Percentiles rank a stretch among this genome's conserved stretches.
phyloP scores from a whole-genome alignment of 2,329 filamentous ascomycete genomes.

The Penicillium sp. region DNA sequence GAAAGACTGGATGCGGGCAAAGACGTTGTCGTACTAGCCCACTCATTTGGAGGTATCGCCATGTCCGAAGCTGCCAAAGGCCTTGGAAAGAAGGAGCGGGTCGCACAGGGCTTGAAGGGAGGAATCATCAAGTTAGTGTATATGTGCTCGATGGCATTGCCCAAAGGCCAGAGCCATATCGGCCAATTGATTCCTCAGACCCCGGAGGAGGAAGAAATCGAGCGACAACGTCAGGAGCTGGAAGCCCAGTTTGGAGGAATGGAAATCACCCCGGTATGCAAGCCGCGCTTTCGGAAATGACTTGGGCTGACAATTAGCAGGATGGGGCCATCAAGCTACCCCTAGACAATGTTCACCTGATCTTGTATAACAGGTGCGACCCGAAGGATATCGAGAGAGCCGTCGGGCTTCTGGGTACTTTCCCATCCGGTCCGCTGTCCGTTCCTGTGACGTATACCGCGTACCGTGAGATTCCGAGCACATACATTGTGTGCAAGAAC shows the following conservation, averaged over 20 bases:
- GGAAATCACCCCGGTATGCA: conserved; percentile 19
- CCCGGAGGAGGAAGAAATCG: conserved; percentile 27
- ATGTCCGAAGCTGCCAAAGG: conserved; percentile 34
- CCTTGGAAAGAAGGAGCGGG: conserved; percentile 26
- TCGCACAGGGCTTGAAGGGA: conserved; percentile 15
- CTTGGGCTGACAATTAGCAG: conserved; percentile 10
- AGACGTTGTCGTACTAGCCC: conserved; percentile 32
- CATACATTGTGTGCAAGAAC: conserved; percentile 33
- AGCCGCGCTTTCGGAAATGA: not conserved
- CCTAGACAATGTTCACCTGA: conserved; percentile 14
- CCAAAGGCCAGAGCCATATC: conserved; percentile 25
- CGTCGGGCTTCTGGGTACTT: conserved; percentile 25
- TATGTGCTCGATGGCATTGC: conserved; percentile 31
- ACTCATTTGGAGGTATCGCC: conserved; percentile 37
- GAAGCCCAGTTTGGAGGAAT: conserved; percentile 18
- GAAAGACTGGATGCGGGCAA: conserved; percentile 26
- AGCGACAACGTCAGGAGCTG: conserved; percentile 17
- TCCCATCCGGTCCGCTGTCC: conserved; percentile 22
- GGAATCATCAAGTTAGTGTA: conserved; percentile 28
- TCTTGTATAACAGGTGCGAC: conserved; percentile 29
- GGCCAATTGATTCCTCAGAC: conserved; percentile 26
- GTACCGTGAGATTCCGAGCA: conserved; percentile 31
- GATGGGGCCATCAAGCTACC: conserved; percentile 26
- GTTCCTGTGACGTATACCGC: conserved; percentile 32
- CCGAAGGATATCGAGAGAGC: conserved; percentile 27